Conservation (phyloP, 2,329 filamentous ascomycete species). For the Apiospora sp. region DNA sequence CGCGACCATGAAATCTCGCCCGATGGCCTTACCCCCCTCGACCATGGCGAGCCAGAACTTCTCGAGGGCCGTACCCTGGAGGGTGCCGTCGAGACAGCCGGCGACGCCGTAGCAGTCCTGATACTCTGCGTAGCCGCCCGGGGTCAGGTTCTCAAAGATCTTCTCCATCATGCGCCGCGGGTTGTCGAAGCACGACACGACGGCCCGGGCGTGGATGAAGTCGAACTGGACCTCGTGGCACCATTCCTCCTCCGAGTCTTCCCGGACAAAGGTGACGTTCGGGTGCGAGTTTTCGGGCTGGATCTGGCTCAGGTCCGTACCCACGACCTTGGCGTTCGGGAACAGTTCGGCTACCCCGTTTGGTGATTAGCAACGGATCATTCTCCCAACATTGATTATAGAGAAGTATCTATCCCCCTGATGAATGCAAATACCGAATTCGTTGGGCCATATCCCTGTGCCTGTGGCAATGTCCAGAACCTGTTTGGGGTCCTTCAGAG, state of each 20-base stretch:
- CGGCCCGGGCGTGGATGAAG: constrained; percentile 35
- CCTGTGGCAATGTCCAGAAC: constrained; percentile 24
- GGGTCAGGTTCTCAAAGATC: no score
- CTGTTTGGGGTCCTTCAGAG: constrained; percentile 6
- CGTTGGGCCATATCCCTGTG: constrained; percentile 10
- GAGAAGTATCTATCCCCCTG: no score
- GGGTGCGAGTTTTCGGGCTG: not conserved
- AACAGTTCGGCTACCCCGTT: not conserved
- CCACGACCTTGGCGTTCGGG: constrained; percentile 15
- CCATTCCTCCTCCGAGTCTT: constrained; percentile 25
- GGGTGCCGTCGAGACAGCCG: no score
- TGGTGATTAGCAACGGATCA: no score
- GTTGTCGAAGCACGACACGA: constrained; percentile 31
- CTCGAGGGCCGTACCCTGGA: no score
- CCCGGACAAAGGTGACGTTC: constrained; percentile 17
- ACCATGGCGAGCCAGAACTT: no score
- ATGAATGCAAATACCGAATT: constrained; percentile 16
- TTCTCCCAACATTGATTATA: no score
- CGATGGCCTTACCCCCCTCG: no score
- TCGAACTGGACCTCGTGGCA: constrained; percentile 32
- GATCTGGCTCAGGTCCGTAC: constrained; percentile 25
- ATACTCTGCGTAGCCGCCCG: no score
- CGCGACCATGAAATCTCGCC: no score
- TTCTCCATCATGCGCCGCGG: no score
- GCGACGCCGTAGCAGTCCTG: no score